Percentiles rank a stretch among this genome's conserved stretches.
Evolutionary conservation across 768 basidiomycete species (phyloP).

Genomic region (Amylocystis lapponica): DNA sequence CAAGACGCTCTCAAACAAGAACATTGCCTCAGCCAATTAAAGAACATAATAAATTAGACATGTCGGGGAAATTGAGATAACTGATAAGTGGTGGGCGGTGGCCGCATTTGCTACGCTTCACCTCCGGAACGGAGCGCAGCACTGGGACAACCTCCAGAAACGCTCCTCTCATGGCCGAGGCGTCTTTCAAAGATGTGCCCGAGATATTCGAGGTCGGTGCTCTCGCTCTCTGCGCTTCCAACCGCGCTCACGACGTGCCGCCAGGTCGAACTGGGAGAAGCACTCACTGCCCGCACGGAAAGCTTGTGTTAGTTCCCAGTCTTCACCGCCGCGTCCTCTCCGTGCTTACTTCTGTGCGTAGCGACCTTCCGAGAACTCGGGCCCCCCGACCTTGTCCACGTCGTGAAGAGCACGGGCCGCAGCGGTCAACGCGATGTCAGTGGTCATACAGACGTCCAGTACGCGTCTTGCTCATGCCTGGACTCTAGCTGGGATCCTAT

Average conservation of each 20-base stretch:
- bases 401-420: conserved; percentile 85
- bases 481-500: conserved; percentile 80
- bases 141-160: no score
- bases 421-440: conserved; percentile 83
- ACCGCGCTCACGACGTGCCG: conserved; percentile 8
- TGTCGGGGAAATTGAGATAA: no score
- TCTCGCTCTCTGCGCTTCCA: background rate
- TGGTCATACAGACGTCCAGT: conserved; percentile 17
- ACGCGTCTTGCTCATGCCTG: conserved; percentile 2
- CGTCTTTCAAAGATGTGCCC: conserved; percentile 87
- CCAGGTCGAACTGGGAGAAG: conserved; percentile 86
- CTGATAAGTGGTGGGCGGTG: no score
- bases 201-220: conserved; percentile 87
- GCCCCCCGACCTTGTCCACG: conserved; percentile 94
- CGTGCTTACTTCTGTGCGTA: conserved; percentile 30
- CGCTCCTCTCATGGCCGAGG: conserved; percentile 42
- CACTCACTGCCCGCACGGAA: conserved; percentile 86
- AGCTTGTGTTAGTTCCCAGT: conserved; percentile 66
- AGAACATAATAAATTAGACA: no score
- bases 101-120: no score
- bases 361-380: conserved; percentile 96
- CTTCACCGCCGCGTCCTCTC: conserved; percentile 3
- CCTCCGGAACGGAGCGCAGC: no score
- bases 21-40: no score
- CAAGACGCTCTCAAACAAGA: no score